A percentile compares a stretch with the other conserved stretches of the same genome.
Evolutionary conservation across 2,329 filamentous ascomycete genomes (phyloP).

Genomic region (Hypoxylon sp.): DNA sequence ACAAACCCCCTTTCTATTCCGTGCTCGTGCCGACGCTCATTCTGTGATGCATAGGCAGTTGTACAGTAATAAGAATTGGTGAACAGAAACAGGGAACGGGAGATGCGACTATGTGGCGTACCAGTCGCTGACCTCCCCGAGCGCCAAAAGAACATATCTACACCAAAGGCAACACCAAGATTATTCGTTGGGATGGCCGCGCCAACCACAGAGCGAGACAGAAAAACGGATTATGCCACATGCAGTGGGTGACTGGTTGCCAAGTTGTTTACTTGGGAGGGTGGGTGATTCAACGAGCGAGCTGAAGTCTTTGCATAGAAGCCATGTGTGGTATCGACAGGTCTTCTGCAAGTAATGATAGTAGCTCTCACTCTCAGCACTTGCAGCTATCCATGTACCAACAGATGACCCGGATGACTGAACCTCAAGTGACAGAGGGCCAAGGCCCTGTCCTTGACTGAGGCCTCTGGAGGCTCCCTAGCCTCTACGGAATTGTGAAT

Average conservation of each 20-base stretch:
- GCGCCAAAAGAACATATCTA: constrained; percentile 20
- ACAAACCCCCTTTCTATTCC: constrained; percentile 21
- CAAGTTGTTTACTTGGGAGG: constrained; percentile 2
- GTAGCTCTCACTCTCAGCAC: constrained; percentile 9
- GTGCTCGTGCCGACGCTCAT: constrained; percentile 14
- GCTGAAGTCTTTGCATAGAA: constrained; percentile 34
- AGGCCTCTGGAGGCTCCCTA: constrained; percentile 23
- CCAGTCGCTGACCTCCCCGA: constrained; percentile 25
- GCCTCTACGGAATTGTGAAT: constrained; percentile 21
- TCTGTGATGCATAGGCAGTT: constrained; percentile 19
- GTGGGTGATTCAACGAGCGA: constrained; percentile 18
- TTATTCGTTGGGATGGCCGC: constrained; percentile 18
- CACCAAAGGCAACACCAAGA: constrained; percentile 26
- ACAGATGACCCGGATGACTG: constrained; percentile 14
- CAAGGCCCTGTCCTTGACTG: constrained; percentile 15
- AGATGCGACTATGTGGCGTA: constrained; percentile 31
- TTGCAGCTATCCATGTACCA: constrained; percentile 34
- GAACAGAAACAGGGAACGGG: constrained; percentile 18
- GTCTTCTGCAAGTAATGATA: constrained; percentile 27
- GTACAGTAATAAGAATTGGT: constrained; percentile 18
- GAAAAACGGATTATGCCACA: constrained; percentile 28
- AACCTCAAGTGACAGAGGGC: constrained; percentile 21
- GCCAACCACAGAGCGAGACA: constrained; percentile 15
- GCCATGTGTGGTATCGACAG: constrained; percentile 19
- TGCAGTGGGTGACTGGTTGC: constrained; percentile 27